These are phyloP conservation scores for Phyllosticta ampelicida DNA, from an alignment of 2,329 filamentous ascomycete genomes.

Conservation along the genomic window DNA sequence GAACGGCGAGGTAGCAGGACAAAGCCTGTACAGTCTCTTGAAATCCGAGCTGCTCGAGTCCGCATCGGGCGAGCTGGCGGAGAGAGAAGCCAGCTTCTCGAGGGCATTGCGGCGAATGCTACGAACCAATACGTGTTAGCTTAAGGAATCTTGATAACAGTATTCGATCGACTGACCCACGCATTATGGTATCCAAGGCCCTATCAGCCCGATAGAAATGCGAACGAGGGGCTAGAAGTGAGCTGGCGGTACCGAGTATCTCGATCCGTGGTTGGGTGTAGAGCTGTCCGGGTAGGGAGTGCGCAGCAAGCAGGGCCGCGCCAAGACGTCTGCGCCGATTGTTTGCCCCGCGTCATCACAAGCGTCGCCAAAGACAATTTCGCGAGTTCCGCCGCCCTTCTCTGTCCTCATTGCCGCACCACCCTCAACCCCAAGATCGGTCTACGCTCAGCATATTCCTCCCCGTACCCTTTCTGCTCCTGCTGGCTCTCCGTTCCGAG, in stretches of 20 bases:
- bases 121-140: conserved; percentile 1
- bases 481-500: background rate
- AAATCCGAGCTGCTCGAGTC: conserved; percentile 27
- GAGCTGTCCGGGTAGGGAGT: background rate
- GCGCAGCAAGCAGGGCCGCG: background rate
- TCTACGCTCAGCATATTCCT: background rate
- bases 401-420: background rate
- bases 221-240: conserved; percentile 3
- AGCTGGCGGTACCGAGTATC: background rate
- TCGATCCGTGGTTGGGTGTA: background rate
- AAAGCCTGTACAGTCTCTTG: conserved; percentile 32
- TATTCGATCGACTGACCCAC: conserved; percentile 4
- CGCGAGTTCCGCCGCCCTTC: background rate
- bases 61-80: conserved; percentile 26
- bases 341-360: background rate
- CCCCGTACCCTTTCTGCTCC: background rate
- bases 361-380: background rate
- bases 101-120: conserved; percentile 36
- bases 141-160: background rate
- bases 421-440: background rate
- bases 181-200: conserved; percentile 4
- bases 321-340: background rate
- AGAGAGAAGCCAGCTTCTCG: conserved; percentile 39
- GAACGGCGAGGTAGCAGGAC: conserved; percentile 13
- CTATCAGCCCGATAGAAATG: conserved; percentile 3